Base-by-base conservation (phyloP, 768 basidiomycete genomes). In the Kondoa malvinella region DNA sequence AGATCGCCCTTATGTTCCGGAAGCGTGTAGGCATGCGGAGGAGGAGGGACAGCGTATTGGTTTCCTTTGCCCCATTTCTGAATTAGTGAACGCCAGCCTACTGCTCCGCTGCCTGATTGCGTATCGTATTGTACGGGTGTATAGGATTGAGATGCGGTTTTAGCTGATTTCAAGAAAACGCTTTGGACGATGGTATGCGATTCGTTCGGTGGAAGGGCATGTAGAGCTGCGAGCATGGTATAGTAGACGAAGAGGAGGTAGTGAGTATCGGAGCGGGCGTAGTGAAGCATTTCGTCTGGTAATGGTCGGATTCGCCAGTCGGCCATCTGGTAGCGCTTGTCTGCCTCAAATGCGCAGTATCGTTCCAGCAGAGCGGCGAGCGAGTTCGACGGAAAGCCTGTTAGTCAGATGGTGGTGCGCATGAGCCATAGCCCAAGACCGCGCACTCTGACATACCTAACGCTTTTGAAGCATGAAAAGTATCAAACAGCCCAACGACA, bases 281-380 rank as follows among this genome's bases (percentile, higher is more conserved):
- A 99, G 65, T 82, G 79, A 25, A 90, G 78, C 92, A 99, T 95
- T 72, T 89, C 92, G 64, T 83, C 77, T 0, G 91, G 87, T 2
- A 97, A 79, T 0, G 94, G 94, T 84, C 91, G 83, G 72, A 96
- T 89, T 29, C 95, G 85, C 95, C 95, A 99, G 76, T 99, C 95
- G 12, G 94, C 95, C 3, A 94, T 81, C 74, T 96, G 95, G 75
- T 94, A 97, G 32, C 89, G 84, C 78, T 99, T 99, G 79, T 97
- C 94, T 0, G 94, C 84, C 4, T 82, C 81, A 72, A 91, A 92
- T 73, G 90, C 85, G 74, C 89, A 92, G 74, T 89, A 96, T 80
- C 87, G 86, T 72, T 86, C 84, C 4, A 97, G 82, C 15, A 97
- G 81, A 57, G 85, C 82, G 0, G 89, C 88, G 16, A 99, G 84